phyloP scores from a whole-genome alignment of 2,329 filamentous ascomycete genomes.

The Paraconiothyrium sp. region DNA sequence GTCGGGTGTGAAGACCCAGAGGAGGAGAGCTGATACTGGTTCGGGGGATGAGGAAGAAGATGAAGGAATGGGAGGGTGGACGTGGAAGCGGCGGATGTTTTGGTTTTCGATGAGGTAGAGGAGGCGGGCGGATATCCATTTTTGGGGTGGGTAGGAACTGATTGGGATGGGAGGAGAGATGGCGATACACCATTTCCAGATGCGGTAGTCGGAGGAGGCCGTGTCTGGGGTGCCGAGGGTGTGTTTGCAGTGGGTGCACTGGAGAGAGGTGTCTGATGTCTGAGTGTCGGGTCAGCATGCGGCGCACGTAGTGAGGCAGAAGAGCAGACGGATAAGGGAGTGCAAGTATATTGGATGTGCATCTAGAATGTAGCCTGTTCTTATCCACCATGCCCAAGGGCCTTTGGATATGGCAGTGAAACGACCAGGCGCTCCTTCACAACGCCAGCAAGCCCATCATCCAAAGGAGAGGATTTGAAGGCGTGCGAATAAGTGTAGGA shows the following conservation, averaged over 20 bases:
- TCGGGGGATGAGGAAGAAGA: background rate
- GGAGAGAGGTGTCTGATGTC: conserved; percentile 25
- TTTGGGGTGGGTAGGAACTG: conserved; percentile 37
- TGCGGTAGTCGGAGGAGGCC: conserved; percentile 56
- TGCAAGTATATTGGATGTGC: background rate
- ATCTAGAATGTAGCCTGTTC: conserved; percentile 41
- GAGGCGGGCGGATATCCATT: conserved; percentile 65
- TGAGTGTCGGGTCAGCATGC: conserved; percentile 12
- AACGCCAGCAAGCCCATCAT: conserved; percentile 42
- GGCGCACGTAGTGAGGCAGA: background rate
- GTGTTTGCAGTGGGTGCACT: conserved; percentile 52
- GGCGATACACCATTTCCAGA: conserved; percentile 61
- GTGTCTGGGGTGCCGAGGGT: conserved; percentile 55
- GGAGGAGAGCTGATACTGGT: conserved; percentile 43
- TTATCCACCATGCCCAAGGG: conserved; percentile 46
- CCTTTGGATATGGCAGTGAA: conserved; percentile 45
- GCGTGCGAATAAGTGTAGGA: conserved; percentile 35
- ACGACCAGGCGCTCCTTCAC: conserved; percentile 41
- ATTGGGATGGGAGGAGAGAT: conserved; percentile 24
- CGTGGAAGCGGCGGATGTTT: conserved; percentile 65
- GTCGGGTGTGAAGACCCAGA: conserved; percentile 71
- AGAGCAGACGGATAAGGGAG: background rate
- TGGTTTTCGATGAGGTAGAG: conserved; percentile 65
- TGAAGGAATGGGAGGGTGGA: conserved; percentile 48
- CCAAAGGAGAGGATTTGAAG: conserved; percentile 39